Evolutionary conservation across 345 rosid genomes (phyloP).

Genomic region (Mangifera indica): DNA sequence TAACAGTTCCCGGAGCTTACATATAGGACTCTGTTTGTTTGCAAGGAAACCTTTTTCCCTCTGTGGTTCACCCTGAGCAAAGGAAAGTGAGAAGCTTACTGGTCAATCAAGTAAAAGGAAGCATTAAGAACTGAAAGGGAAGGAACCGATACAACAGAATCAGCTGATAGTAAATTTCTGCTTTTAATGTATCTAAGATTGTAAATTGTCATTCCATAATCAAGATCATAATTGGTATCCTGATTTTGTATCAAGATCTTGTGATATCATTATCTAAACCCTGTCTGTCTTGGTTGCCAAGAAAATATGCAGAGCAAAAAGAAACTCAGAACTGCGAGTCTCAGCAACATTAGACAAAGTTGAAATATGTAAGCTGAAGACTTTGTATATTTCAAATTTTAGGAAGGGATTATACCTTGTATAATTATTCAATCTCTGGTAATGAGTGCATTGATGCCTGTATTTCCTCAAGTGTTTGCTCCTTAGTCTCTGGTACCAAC

Average conservation of each 20-base stretch:
- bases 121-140: not conserved
- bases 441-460: slow-evolving; percentile 4
- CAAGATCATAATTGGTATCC: not conserved
- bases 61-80: not conserved
- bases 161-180: not conserved
- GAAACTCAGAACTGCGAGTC: not conserved
- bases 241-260: not conserved
- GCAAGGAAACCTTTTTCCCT: not conserved
- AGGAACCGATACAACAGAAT: not conserved
- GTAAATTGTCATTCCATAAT: not conserved
- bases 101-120: not conserved
- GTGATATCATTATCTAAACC: not conserved
- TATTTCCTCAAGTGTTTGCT: slow-evolving; percentile 20
- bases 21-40: not conserved
- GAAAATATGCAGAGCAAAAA: not conserved
- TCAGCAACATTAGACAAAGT: too few species aligned
- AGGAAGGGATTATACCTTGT: not conserved
- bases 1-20: not conserved
- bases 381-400: not conserved
- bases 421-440: not conserved
- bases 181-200: not conserved
- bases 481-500: slow-evolving; percentile 22
- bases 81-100: not conserved
- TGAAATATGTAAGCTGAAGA: not conserved
- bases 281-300: not conserved